Conservation (phyloP, 192 early-diverging fungal genomes). For the Coemansia sp. region DNA sequence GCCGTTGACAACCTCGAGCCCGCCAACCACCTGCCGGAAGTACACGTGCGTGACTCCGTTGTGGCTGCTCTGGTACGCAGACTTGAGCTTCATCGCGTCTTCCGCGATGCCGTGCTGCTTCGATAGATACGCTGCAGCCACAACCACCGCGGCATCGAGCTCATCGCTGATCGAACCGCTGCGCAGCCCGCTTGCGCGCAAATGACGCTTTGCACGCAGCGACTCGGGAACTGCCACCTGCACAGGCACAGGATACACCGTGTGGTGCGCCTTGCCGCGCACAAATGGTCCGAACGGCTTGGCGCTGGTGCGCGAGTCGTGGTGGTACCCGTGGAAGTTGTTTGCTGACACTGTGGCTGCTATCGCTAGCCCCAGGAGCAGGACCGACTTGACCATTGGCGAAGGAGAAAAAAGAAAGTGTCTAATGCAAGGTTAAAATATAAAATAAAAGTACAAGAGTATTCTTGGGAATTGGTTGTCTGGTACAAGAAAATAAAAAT, state of each 20-base stretch:
- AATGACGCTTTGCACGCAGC: constrained; percentile 18
- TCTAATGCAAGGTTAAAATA: background rate
- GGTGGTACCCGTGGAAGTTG: constrained; percentile 49
- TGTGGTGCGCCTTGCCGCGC: constrained; percentile 35
- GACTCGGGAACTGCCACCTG: constrained; percentile 16
- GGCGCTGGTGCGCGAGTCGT: constrained; percentile 32
- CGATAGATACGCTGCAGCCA: constrained; percentile 39
- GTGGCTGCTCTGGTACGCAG: constrained; percentile 51
- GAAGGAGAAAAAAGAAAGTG: background rate
- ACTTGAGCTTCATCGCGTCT: constrained; percentile 35
- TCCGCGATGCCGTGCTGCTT: constrained; percentile 27
- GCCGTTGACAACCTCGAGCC: constrained; percentile 60
- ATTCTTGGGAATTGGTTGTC: background rate
- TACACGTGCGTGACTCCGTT: constrained; percentile 64
- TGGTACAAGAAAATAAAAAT: background rate
- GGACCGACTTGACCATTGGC: constrained; percentile 46
- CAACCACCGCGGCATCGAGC: constrained; percentile 26
- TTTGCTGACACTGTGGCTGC: constrained; percentile 11
- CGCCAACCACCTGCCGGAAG: constrained; percentile 58
- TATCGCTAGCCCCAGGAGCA: constrained; percentile 36
- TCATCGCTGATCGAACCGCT: constrained; percentile 5
- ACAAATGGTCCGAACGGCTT: constrained; percentile 39
- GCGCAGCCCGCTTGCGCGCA: constrained; percentile 15
- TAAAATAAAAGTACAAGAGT: background rate
- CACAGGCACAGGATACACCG: constrained; percentile 31